Evolutionary conservation across 768 basidiomycete species (phyloP), one percentile per base, ranked within the genome.

Genomic region (Fomitopsis serialis): DNA sequence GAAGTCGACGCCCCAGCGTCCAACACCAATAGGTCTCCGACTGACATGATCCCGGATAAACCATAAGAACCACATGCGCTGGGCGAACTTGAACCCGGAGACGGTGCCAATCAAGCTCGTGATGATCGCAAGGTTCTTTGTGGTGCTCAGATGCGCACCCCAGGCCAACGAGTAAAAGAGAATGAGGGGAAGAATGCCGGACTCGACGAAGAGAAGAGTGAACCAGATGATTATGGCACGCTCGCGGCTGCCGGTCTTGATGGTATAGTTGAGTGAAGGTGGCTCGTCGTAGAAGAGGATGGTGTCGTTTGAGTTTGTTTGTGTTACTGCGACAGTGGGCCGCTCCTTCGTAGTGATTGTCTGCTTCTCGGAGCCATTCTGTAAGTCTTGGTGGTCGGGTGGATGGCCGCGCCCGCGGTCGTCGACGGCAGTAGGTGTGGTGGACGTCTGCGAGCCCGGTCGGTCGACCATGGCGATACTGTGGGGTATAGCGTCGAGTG

Each of bases 71-170:
- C 56, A 68, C 19, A 60, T 59, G 9, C 67, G 47, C 24, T 60
- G 54, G 0, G 64, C 60, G 15, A 68, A 44, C 53, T 66, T 68
- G 58, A 63, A 61, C 13, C 65, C 63, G n/a, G 61, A 62, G 40
- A 64, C 63, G 19, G 67, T 63, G 29, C 67, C 67, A 23, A 66
- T 63, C 43, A 65, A 55, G n/a, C 56, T 57, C 24, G 67, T 68
- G 49, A 68, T 65, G 58, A 68, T 68, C 27, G 67, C 67, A 46
- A 68, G 64, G 52, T 66, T 68, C 35, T 60, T 66, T 6, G 65
- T 64, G 15, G 52, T 61, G 47, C 48, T 56, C 42, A 68, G 61
- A 43, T 66, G 67, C 0, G 67, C 64, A 42, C 67, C 67, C 65
- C 65, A 66, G 19, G 54, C 52, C 7, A 68, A 59, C 1, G 64